Conservation (phyloP, 2,329 filamentous ascomycete species). For the Colletotrichum spinosum region DNA sequence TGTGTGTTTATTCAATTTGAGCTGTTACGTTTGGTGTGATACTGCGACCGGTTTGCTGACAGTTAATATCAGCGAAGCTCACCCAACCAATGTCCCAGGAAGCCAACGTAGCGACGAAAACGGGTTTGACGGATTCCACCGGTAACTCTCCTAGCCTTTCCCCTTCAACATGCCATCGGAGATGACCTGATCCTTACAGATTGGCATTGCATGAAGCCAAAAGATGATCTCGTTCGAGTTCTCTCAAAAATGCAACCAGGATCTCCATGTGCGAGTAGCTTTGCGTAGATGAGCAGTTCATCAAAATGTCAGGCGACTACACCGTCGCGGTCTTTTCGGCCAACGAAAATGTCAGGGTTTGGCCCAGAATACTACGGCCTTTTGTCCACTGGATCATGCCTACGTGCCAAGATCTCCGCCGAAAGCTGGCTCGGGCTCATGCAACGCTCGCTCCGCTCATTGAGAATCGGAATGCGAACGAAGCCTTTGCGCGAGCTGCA, state of each 20-base stretch:
- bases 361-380: constrained; percentile 35
- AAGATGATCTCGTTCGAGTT: constrained; percentile 15
- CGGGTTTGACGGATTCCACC: not conserved
- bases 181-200: constrained; percentile 7
- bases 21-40: not conserved
- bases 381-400: constrained; percentile 38
- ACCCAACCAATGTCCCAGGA: constrained; percentile 3
- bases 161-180: too few species aligned
- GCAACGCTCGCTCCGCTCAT: constrained; percentile 32
- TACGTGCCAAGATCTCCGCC: constrained; percentile 21
- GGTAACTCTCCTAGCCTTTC: not conserved
- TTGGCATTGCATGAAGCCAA: constrained; percentile 26
- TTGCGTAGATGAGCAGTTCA: constrained; percentile 35
- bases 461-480: constrained; percentile 17
- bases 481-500: constrained; percentile 20
- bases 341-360: constrained; percentile 24
- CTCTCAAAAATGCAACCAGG: constrained; percentile 32
- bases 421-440: constrained; percentile 11
- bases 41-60: not conserved
- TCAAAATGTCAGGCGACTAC: constrained; percentile 25
- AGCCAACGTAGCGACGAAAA: not conserved
- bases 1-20: too few species aligned
- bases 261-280: constrained; percentile 39
- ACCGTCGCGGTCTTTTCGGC: constrained; percentile 4
- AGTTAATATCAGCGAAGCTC: not conserved